Base-by-base conservation (phyloP, 2,329 filamentous ascomycete genomes). In the Raffaelea arxii region DNA sequence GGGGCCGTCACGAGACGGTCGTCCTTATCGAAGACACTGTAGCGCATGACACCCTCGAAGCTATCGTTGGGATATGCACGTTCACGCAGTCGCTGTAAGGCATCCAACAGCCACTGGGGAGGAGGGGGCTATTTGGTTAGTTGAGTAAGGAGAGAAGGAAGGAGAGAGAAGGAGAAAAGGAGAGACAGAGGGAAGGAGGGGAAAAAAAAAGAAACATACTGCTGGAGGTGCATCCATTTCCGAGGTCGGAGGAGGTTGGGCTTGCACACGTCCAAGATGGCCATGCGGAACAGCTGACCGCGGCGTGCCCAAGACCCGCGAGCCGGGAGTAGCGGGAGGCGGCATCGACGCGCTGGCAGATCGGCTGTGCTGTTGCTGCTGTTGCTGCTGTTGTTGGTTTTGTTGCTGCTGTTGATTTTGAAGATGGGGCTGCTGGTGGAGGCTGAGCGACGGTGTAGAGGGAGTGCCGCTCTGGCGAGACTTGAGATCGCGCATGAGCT, bases 11-110 rank as follows among this genome's bases (percentile, higher is more conserved):
- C 73, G 21, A 81, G 78, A 19, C 76, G 66, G 50, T 84, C 78
- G 3, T 85, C 90, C 42, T 77, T 71, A 62, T 94, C 84, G 51
- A 95, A 77, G 49, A 85, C 82, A 22, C 80, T 86, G 65, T 94
- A 90, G 50, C 89, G 87, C 92, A 98, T 98, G 21, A 84, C 77
- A 46, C 82, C 84, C 64, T 95, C 88, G 61, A 97, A 97, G 25
- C 77, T 75, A 62, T 96, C 89, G 56, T 83, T 77, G 4, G 86
- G 83, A 58, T 95, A 91, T 35, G 73, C 70, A 39, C 74, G 70
- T 54, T 80, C 80, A 55, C 70, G 69, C 47, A 97, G 77, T 22
- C 80, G 74, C 49, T 77, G 70, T n/a, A 97, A 77, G 45, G 86
- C 84, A 32, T 75, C 67, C 48, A 74, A 70, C 47, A 98, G 84